Percentiles rank a stretch among this genome's conserved stretches.
Conservation (phyloP, 768 basidiomycete genomes). For the Trametes sanguinea region DNA sequence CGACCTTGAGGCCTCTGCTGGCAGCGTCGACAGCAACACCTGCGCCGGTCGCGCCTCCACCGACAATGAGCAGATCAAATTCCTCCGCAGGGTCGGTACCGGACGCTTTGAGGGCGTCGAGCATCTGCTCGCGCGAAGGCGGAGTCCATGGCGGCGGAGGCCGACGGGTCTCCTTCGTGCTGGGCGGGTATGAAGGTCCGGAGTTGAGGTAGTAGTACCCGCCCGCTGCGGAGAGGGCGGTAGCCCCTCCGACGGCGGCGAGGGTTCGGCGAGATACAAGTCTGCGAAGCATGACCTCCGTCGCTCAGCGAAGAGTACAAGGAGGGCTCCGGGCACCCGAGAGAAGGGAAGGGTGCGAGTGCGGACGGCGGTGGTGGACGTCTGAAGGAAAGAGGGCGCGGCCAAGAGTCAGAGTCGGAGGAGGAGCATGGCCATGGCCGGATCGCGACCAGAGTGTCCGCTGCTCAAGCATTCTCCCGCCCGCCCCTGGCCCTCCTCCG, state of each 20-base stretch:
- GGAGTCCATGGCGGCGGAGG: constrained; percentile 83
- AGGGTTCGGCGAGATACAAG: constrained; percentile 56
- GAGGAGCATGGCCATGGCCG: background rate
- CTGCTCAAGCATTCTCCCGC: constrained; percentile 10
- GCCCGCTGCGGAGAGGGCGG: constrained; percentile 53
- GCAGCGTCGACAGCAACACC: constrained; percentile 97
- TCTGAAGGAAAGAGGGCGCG: background rate
- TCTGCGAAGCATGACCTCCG: constrained; percentile 21
- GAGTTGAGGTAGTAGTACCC: constrained; percentile 77
- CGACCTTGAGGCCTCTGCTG: constrained; percentile 87
- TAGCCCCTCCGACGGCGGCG: constrained; percentile 53
- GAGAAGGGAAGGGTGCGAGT: background rate
- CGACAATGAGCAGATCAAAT: constrained; percentile 84
- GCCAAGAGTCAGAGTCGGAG: background rate
- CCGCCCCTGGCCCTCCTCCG: background rate
- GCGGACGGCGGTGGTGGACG: background rate
- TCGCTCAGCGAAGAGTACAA: constrained; percentile 19
- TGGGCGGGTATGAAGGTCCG: constrained; percentile 64
- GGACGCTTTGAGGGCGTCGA: constrained; percentile 56
- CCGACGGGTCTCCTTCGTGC: constrained; percentile 65
- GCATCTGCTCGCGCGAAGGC: constrained; percentile 66
- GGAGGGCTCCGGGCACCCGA: constrained; percentile 11
- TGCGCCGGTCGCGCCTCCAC: constrained; percentile 94
- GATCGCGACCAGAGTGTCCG: background rate
- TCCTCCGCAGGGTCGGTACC: constrained; percentile 45